These are phyloP conservation scores for Nicotiana noctiflora DNA, from an alignment of 257 asterid genomes.

Conservation along the genomic window DNA sequence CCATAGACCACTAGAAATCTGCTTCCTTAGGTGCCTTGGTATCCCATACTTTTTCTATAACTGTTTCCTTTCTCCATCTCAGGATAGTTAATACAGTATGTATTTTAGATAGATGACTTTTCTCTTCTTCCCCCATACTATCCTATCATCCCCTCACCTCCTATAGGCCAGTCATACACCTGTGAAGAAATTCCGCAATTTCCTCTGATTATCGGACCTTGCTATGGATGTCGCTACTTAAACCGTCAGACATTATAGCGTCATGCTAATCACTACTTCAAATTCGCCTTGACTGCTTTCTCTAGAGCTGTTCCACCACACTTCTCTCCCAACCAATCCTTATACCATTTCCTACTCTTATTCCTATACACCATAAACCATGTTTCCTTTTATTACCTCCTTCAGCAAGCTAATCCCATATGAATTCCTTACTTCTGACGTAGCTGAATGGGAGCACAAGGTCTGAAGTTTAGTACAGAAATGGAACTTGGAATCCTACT, in stretches of 20 bases:
- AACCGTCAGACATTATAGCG: background rate
- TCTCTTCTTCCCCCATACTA: background rate
- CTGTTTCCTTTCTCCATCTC: background rate
- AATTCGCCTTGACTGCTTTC: background rate
- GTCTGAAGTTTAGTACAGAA: background rate
- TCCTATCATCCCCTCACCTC: background rate
- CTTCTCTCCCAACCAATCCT: background rate
- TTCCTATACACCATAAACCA: background rate
- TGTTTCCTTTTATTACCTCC: background rate
- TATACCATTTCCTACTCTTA: background rate
- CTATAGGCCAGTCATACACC: background rate
- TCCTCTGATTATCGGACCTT: background rate
- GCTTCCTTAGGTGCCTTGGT: background rate
- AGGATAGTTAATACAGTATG: background rate
- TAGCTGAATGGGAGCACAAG: background rate
- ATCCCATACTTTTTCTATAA: background rate
- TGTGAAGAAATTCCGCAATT: background rate
- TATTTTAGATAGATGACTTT: background rate
- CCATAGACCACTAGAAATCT: background rate
- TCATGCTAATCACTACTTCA: background rate
- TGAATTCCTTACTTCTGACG: slow-evolving; percentile 3
- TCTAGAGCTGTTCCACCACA: background rate
- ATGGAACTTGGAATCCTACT: background rate
- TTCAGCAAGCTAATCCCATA: background rate
- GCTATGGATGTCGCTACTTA: too few relatives aligned